phyloP scores from a whole-genome alignment of 306 rosid species.

The Urtica urens region DNA sequence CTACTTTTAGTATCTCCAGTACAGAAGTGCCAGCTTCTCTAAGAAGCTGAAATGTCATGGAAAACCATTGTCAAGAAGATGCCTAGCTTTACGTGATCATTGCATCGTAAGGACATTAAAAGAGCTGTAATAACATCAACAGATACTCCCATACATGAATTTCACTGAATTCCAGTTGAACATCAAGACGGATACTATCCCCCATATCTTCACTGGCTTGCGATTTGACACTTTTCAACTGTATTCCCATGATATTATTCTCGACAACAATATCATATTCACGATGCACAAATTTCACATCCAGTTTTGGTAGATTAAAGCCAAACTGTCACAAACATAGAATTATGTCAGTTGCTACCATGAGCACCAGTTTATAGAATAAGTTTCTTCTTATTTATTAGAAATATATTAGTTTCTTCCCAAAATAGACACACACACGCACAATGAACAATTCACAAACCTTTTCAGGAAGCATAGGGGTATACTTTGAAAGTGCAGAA shows the following conservation, averaged over 20 bases:
- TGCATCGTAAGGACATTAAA: slow-evolving; percentile 9
- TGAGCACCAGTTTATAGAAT: neutral
- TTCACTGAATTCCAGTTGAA: slow-evolving; percentile 86
- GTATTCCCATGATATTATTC: slow-evolving; percentile 89
- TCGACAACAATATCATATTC: slow-evolving; percentile 54
- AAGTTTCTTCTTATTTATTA: no score
- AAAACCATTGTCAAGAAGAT: slow-evolving; percentile 27
- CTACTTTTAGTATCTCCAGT: slow-evolving; percentile 88
- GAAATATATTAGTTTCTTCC: no score
- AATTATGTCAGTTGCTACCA: slow-evolving; percentile 8
- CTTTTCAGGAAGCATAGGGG: slow-evolving; percentile 87
- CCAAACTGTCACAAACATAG: slow-evolving; percentile 50
- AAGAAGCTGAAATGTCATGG: slow-evolving; percentile 51
- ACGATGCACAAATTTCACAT: slow-evolving; percentile 64
- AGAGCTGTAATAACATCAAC: slow-evolving; percentile 18
- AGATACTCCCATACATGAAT: slow-evolving; percentile 66
- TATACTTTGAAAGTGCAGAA: slow-evolving; percentile 56
- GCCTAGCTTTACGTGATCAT: slow-evolving; percentile 16
- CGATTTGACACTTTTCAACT: slow-evolving; percentile 63
- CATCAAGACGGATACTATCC: slow-evolving; percentile 84
- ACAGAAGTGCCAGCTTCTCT: slow-evolving; percentile 73
- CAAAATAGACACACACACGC: no score
- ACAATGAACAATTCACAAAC: slow-evolving; percentile 49
- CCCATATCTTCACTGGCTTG: slow-evolving; percentile 69
- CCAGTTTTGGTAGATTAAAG: slow-evolving; percentile 82